Conservation (phyloP, 805 yeast species). For the Lipomyces chichibuensis region DNA sequence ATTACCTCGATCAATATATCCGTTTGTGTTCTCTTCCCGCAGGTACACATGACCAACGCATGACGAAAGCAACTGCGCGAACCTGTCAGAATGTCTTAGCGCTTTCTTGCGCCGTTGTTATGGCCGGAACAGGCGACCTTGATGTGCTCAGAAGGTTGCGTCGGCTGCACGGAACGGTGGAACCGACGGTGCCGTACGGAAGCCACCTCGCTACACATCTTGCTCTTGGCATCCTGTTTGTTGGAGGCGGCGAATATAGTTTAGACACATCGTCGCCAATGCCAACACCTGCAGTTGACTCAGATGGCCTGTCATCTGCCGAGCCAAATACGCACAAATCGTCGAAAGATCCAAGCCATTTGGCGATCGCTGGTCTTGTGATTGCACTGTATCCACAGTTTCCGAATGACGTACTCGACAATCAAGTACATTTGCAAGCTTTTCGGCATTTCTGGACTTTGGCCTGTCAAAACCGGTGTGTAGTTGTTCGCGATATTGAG, state of each 20-base stretch:
- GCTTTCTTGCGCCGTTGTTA: constrained; percentile 67
- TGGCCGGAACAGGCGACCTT: constrained; percentile 92
- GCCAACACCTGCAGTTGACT: neutral
- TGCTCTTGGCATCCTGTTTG: constrained; percentile 82
- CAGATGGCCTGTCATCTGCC: no score
- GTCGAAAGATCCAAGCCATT: constrained; percentile 41
- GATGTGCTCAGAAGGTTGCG: constrained; percentile 74
- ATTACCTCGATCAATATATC: constrained; percentile 58
- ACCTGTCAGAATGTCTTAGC: constrained; percentile 62
- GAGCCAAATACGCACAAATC: neutral
- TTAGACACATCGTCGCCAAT: constrained; percentile 53
- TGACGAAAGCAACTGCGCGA: constrained; percentile 58
- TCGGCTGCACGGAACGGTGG: constrained; percentile 60
- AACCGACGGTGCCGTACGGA: constrained; percentile 56
- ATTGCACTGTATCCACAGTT: constrained; percentile 79
- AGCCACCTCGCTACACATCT: constrained; percentile 75
- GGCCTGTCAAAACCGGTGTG: constrained; percentile 76
- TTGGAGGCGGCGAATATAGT: constrained; percentile 93
- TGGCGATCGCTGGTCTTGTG: constrained; percentile 69
- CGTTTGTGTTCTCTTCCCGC: constrained; percentile 50
- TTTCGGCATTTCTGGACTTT: constrained; percentile 89
- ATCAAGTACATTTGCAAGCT: constrained; percentile 76
- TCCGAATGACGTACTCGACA: constrained; percentile 49
- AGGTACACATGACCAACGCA: constrained; percentile 58
- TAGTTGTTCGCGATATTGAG: constrained; percentile 72